Conservation (phyloP, 768 basidiomycete species). For the Mycena vitilis region DNA sequence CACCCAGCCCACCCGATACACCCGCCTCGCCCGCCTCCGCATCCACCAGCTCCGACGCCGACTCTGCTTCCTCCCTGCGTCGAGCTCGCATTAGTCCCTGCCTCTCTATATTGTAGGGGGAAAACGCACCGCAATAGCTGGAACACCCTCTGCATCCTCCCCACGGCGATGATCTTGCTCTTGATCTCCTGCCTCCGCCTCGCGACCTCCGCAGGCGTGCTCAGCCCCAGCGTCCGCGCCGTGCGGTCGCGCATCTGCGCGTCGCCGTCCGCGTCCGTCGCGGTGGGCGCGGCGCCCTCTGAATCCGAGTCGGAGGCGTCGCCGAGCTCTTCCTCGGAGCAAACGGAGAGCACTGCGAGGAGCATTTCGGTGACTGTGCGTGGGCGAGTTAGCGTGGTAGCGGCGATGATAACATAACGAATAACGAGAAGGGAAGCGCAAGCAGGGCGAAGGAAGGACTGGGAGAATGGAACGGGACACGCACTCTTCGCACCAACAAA, state of each 20-base stretch:
- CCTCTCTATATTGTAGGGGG: too few relatives aligned
- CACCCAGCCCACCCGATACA: constrained; percentile 66
- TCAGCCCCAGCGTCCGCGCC: constrained; percentile 44
- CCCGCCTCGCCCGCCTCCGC: constrained; percentile 43
- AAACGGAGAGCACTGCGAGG: constrained; percentile 92
- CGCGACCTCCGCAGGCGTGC: constrained; percentile 55
- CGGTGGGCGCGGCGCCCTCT: constrained; percentile 28
- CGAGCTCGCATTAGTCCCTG: too few relatives aligned
- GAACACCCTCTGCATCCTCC: constrained; percentile 91
- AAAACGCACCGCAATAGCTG: constrained; percentile 82
- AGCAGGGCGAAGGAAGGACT: constrained; percentile 28
- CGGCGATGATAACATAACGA: not conserved
- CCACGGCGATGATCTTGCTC: constrained; percentile 94
- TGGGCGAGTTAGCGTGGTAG: constrained; percentile 32
- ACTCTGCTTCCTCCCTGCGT: constrained; percentile 88
- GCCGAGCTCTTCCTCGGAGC: constrained; percentile 91
- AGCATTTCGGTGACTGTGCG: constrained; percentile 94
- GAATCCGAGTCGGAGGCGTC: constrained; percentile 55
- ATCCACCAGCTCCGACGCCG: constrained; percentile 73
- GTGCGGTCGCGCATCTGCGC: constrained; percentile 39
- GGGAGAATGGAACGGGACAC: too few relatives aligned
- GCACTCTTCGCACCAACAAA: constrained; percentile 97
- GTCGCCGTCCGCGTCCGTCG: constrained; percentile 46
- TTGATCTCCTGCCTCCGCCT: constrained; percentile 83
- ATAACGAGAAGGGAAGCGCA: not conserved